Base-by-base conservation (phyloP, 2,329 filamentous ascomycete species). In the Emmonsiellopsis sp. region DNA sequence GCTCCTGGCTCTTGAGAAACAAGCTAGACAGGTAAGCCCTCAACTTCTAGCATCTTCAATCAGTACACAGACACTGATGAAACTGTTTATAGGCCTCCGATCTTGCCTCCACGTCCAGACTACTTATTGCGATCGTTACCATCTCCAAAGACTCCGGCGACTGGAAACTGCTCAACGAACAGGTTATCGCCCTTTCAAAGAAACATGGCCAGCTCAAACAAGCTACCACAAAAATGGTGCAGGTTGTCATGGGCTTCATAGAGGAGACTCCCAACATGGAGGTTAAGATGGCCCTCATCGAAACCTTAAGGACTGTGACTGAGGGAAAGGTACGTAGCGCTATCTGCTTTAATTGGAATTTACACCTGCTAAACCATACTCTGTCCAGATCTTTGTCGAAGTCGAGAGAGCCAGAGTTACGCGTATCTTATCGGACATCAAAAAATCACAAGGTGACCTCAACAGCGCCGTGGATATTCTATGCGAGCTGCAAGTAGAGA, bases 161-260 rank as follows among this genome's bases (percentile, higher is more conserved):
- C 71, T 98, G 93, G 93, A 85, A 83, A 70, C 76, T 96, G 66
- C 81, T 98, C 74, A 97, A 95, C 70, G 93, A 98, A 75, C 93
- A 98, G 76, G 89, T 95, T 58, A 80, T 95, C 64, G 80, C 96
- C 59, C 80, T 98, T 54, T 97, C 93, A 61, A 98, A 98, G 84
- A 98, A 98, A 79, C 93, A 98, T 87, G 89, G 91, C 65, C 93
- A 98, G 78, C 90, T 98, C 68, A 98, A 98, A 75, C 93, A 97
- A 75, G 93, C 93, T 67, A 93, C 91, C 66, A 97, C 93, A 64
- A 93, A 92, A 78, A 98, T 98, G 93, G 91, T 98, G 57, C 93
- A 98, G 78, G 86, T 85, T 47, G 90, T 95, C 58, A 95, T 98
- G 85, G 80, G 78, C 56, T 96, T 97, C 72, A 75, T 98, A 65